Evolutionary conservation across 441 rosid species (phyloP).

Genomic region (Jatropha multifida): DNA sequence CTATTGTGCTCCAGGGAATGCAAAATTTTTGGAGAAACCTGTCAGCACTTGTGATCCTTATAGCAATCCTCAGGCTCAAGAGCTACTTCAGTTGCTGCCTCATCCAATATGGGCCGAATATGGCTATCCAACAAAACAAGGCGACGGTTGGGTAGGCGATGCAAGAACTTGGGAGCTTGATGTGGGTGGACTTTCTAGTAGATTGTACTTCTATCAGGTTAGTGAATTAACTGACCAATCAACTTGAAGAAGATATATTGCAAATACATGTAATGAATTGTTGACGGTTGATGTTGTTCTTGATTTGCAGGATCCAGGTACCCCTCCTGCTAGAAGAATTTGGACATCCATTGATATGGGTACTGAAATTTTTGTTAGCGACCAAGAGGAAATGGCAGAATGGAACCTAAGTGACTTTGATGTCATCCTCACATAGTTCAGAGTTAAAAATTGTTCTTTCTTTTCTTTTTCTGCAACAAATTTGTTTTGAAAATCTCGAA

Average conservation of each 20-base stretch:
- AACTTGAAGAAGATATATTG: constrained; percentile 46
- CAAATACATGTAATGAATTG: constrained; percentile 43
- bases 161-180: constrained; percentile 78
- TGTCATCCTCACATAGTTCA: constrained; percentile 38
- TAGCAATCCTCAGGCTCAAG: constrained; percentile 92
- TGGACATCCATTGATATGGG: constrained; percentile 81
- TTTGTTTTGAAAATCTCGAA: neutral
- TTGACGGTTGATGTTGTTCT: constrained; percentile 40
- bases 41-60: constrained; percentile 71
- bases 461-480: neutral
- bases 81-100: constrained; percentile 77
- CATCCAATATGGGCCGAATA: constrained; percentile 81
- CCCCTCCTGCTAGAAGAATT: constrained; percentile 55
- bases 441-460: neutral
- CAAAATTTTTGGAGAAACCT: constrained; percentile 52
- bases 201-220: constrained; percentile 80
- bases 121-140: constrained; percentile 73
- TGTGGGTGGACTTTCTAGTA: constrained; percentile 67
- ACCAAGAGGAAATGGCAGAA: constrained; percentile 61
- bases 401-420: constrained; percentile 76
- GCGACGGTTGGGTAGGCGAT: constrained; percentile 86
- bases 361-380: constrained; percentile 71
- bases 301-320: constrained; percentile 63
- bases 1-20: constrained; percentile 78
- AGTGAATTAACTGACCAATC: constrained; percentile 39